Evolutionary conservation across 2,329 filamentous ascomycete species (phyloP), one percentile per base, ranked within the genome.

Genomic region (Zarea fungicola): DNA sequence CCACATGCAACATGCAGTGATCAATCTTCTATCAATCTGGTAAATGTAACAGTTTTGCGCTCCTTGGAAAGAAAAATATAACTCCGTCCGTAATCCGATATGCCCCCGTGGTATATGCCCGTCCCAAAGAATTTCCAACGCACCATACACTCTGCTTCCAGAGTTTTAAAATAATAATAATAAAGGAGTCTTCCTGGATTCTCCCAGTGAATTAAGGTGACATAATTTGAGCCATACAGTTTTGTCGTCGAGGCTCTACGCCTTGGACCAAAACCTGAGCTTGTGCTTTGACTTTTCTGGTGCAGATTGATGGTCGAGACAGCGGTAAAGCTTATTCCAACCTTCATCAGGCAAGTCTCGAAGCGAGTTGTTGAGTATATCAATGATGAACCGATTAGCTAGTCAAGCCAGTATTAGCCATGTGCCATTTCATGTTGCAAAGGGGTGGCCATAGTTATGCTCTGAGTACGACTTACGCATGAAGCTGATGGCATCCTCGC

Each of bases 331-430:
- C 44, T 63, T 59, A 42, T 64, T 59, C 53, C 65, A 64, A 6
- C 64, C 67, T 42, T 69, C 63, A 19, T 63, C 55, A 18, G 67
- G 67, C 6, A 69, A 34, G 29, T 68, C 53, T n/a, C 66, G 26
- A 9, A 69, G 58, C 4, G 65, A 68, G 42, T 66, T 58, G 49
- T 69, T 69, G 23, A 69, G 60, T 0, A 65, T 69, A 19, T 69
- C 66, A 51, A 69, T 68, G 54, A 69, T 69, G 50, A 69, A 69
- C 3, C 66, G 66, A 22, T 64, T 69, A 1, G 66, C 66, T 69
- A 29, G 22, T 57, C 31, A 57, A 43, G 10, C 43, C 28, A 41
- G 26, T 23, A 46, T 5, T 13, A 18, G 8, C 22, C 1, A 26
- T 25, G 11, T 25, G 16, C 4, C 11, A 3, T 11, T 19, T 11